Evolutionary conservation across 441 rosid genomes (phyloP), one percentile per base, ranked within the genome.

Genomic region (Lepidium campestre): DNA sequence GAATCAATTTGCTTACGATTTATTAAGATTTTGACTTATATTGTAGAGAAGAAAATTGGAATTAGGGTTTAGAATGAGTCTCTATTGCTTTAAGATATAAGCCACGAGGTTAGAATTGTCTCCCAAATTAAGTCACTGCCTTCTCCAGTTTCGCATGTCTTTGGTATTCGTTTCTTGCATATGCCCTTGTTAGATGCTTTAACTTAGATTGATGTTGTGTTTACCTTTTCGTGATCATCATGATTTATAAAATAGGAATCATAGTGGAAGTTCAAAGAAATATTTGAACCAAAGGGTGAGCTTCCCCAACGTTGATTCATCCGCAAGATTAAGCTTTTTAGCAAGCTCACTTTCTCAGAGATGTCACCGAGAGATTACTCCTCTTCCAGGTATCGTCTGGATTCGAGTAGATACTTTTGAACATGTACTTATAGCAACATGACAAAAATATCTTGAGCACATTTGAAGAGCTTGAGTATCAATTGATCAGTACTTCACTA

Each of bases 371-470:
- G 44, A 54, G 18, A 52, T 59, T 59, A 5, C 22, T 58, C 53
- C 73, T 44, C 5, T 67, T 61, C 14, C 39, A 73, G 77, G 77
- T 73, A 54, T 35, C 12, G 1, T 50, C 11, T 50, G 2, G 50
- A 34, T 39, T 29, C 35, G 41, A 23, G 7, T 22, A 29, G 14
- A 32, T 23, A 18, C 32, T 5, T 49, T 35, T 29, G 1, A 14
- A 34, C n/a, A 46, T 59, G 22, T 22, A 57, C 39, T 7, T 11
- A 19, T 25, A 23, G 7, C 23, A 19, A 10, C 50, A 29, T 29
- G 34, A 20, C 29, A 20, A 1, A 29, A 29, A 0, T 29, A 29
- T 29, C 34, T 29, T 7, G 10, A 29, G 34, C 2, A 29, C 2
- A 29, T 8, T 7, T 29, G 7, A 29, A 46, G 22, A 19, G 14